phyloP scores from a whole-genome alignment of 1,139 yeast genomes.

The Suhomyces guaymorum region DNA sequence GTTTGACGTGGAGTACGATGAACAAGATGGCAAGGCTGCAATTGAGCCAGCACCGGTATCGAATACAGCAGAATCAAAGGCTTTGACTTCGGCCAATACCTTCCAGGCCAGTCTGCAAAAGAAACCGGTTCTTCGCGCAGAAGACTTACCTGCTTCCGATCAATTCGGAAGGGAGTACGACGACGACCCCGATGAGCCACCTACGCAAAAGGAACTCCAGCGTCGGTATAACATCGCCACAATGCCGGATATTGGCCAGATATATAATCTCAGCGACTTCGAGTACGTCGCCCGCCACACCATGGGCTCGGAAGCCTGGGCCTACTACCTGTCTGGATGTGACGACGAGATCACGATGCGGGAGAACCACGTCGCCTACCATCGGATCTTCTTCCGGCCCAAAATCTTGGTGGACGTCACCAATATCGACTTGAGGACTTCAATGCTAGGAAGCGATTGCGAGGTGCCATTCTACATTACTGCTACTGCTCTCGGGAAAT shows the following conservation, averaged over 20 bases:
- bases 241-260: constrained; percentile 67
- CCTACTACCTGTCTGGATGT: constrained; percentile 86
- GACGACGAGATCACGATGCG: constrained; percentile 90
- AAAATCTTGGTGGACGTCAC: constrained; percentile 72
- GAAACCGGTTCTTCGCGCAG: constrained; percentile 1
- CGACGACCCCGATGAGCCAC: constrained; percentile 29
- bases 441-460: constrained; percentile 42
- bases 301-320: constrained; percentile 81
- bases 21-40: constrained; percentile 39
- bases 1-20: constrained; percentile 50
- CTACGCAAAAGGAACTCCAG: constrained; percentile 35
- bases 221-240: constrained; percentile 19
- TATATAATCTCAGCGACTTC: constrained; percentile 75
- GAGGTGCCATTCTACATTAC: constrained; percentile 67
- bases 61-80: background rate
- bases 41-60: too few relatives aligned
- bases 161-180: constrained; percentile 22
- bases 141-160: constrained; percentile 9
- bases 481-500: constrained; percentile 79
- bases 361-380: constrained; percentile 87
- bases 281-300: constrained; percentile 81
- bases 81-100: background rate
- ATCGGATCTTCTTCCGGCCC: constrained; percentile 84
- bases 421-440: constrained; percentile 36
- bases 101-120: too few relatives aligned